Evolutionary conservation across 2,329 filamentous ascomycete species (phyloP).

Genomic region (Biscogniauxia marginata): DNA sequence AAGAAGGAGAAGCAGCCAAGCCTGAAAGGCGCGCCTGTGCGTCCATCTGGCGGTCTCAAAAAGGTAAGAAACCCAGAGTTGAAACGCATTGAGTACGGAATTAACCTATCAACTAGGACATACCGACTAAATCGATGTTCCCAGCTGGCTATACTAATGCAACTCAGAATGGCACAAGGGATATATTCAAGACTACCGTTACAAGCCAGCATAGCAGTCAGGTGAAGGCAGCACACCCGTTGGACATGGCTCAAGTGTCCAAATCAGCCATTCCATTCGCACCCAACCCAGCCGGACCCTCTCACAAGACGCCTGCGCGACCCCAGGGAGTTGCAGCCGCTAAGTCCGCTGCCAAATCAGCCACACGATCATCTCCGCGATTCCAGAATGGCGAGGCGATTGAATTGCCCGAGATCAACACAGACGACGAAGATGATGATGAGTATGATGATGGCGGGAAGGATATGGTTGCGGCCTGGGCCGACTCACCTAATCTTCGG

Average conservation of each 20-base stretch:
- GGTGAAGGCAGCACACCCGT: constrained; percentile 62
- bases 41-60: constrained; percentile 68
- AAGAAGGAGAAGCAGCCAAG: constrained; percentile 59
- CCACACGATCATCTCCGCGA: constrained; percentile 69
- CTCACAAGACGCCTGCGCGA: constrained; percentile 71
- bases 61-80: constrained; percentile 54
- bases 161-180: constrained; percentile 51
- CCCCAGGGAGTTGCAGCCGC: constrained; percentile 43
- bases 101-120: constrained; percentile 51
- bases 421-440: constrained; percentile 81
- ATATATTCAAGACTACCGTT: constrained; percentile 65
- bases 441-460: constrained; percentile 60
- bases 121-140: constrained; percentile 59
- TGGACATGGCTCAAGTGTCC: constrained; percentile 84
- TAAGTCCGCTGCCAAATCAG: constrained; percentile 62
- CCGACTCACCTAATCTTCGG: constrained; percentile 79
- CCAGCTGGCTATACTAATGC: constrained; percentile 60
- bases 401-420: constrained; percentile 90
- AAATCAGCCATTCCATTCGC: constrained; percentile 91
- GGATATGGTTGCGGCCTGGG: constrained; percentile 76
- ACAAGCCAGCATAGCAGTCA: constrained; percentile 67
- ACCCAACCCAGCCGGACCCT: constrained; percentile 54
- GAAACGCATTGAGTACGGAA: constrained; percentile 6
- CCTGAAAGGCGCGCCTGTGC: constrained; percentile 80
- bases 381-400: constrained; percentile 90